Percentiles rank a stretch among this genome's conserved stretches.
Conservation (phyloP, 306 rosid genomes). For the Cyclanthera cordifolia region DNA sequence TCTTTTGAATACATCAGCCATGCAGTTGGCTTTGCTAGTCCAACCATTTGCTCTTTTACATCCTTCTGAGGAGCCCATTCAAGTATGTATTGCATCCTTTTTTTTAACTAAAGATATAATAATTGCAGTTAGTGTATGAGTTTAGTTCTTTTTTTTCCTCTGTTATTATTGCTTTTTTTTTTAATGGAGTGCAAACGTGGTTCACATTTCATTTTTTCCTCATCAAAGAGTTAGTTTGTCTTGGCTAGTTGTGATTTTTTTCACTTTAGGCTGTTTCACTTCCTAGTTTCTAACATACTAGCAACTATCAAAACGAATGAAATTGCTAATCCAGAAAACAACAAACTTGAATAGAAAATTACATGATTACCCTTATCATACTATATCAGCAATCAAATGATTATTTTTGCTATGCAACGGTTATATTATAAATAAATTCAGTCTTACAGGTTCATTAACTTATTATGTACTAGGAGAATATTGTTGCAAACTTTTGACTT, state of each 20-base stretch:
- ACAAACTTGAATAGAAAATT: neutral
- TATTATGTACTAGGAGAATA: too few species aligned
- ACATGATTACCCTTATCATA: neutral
- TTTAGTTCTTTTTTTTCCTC: neutral
- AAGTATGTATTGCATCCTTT: constrained; percentile 32
- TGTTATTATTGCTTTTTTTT: neutral
- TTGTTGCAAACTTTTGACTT: too few species aligned
- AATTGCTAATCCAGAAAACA: neutral
- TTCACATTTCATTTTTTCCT: neutral
- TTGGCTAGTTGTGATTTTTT: neutral
- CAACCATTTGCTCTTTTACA: constrained; percentile 96
- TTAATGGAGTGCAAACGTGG: neutral
- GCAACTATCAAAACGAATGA: neutral
- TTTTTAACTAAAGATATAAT: constrained; percentile 1
- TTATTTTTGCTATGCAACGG: neutral
- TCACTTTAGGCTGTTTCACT: neutral
- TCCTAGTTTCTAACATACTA: neutral
- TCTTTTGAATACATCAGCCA: constrained; percentile 84
- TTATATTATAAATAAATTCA: neutral
- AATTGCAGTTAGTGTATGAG: neutral
- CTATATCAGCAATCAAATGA: neutral
- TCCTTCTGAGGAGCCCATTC: constrained; percentile 89
- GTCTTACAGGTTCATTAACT: neutral
- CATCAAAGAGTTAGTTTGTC: neutral
- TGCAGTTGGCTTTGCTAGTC: constrained; percentile 91